Evolutionary conservation across 495 filamentous ascomycete genomes (phyloP).

Genomic region (Tuber umbilicatum): DNA sequence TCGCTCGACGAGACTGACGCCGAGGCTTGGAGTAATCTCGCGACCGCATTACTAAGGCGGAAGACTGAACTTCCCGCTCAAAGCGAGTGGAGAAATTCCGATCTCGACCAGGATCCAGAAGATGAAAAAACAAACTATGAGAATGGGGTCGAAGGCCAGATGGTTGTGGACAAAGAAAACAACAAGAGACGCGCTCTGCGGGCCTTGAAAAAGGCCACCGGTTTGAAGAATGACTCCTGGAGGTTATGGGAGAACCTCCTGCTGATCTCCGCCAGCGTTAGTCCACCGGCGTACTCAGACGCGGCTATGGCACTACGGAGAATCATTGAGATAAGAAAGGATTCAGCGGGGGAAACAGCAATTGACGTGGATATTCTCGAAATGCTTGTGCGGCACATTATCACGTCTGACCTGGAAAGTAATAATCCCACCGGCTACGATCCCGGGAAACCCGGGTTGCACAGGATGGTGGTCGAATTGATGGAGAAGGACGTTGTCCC

Average conservation of each 20-base stretch:
- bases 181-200: slow-evolving; percentile 66
- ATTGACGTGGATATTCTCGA: slow-evolving; percentile 68
- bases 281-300: slow-evolving; percentile 66
- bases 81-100: slow-evolving; percentile 25
- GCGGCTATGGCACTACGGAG: slow-evolving; percentile 64
- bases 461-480: slow-evolving; percentile 59
- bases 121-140: slow-evolving; percentile 40
- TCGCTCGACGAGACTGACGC: slow-evolving; percentile 80
- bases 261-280: slow-evolving; percentile 69
- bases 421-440: slow-evolving; percentile 25
- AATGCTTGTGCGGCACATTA: slow-evolving; percentile 63
- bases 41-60: slow-evolving; percentile 63
- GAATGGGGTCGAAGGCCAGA: slow-evolving; percentile 24
- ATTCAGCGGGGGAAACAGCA: slow-evolving; percentile 63
- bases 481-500: slow-evolving; percentile 66
- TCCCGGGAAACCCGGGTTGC: slow-evolving; percentile 39
- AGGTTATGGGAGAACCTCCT: slow-evolving; percentile 95
- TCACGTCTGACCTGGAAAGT: slow-evolving; percentile 43
- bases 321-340: slow-evolving; percentile 66
- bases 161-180: slow-evolving; percentile 49
- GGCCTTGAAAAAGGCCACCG: slow-evolving; percentile 77
- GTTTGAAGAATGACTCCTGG: slow-evolving; percentile 71
- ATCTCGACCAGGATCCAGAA: slow-evolving; percentile 45
- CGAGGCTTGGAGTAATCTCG: slow-evolving; percentile 91
- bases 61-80: slow-evolving; percentile 35